Conservation (phyloP, 2,329 filamentous ascomycete species). For the Cadophora luteo-olivacea region DNA sequence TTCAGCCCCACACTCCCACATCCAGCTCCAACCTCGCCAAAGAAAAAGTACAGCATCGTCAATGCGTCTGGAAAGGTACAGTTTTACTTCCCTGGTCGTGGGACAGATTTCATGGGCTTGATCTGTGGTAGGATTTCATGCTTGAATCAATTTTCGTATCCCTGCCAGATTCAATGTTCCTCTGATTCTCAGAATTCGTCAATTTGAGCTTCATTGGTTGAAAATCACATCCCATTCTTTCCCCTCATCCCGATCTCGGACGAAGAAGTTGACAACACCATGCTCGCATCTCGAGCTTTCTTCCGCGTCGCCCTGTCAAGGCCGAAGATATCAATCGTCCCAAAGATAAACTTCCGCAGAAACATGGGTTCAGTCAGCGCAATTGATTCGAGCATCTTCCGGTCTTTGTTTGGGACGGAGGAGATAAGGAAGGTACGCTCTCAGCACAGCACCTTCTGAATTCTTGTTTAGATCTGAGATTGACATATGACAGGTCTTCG, state of each 20-base stretch:
- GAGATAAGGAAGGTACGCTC: conserved; percentile 51
- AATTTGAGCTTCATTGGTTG: neutral
- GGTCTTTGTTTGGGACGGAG: conserved; percentile 57
- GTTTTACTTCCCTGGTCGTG: neutral
- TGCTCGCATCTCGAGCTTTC: conserved; percentile 18
- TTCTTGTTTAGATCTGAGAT: neutral
- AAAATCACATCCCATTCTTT: neutral
- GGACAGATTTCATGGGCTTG: neutral
- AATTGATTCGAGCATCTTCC: conserved; percentile 57
- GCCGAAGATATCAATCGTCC: conserved; percentile 1
- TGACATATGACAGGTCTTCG: conserved; percentile 49
- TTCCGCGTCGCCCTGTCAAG: conserved; percentile 3
- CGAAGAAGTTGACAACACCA: conserved; percentile 5
- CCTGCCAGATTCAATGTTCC: neutral
- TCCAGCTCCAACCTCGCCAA: neutral
- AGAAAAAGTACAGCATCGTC: neutral
- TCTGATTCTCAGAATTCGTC: neutral
- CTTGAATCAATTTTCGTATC: neutral
- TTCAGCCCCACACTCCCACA: conserved; percentile 25
- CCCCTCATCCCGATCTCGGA: conserved; percentile 15
- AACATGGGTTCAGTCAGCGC: conserved; percentile 41
- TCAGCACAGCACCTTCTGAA: neutral
- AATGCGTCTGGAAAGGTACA: neutral
- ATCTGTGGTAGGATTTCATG: neutral
- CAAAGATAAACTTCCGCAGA: conserved; percentile 13